Percentiles rank a stretch among this genome's conserved stretches.
Evolutionary conservation across 331 rosid species (phyloP).

Genomic region (Spiraea crenata): DNA sequence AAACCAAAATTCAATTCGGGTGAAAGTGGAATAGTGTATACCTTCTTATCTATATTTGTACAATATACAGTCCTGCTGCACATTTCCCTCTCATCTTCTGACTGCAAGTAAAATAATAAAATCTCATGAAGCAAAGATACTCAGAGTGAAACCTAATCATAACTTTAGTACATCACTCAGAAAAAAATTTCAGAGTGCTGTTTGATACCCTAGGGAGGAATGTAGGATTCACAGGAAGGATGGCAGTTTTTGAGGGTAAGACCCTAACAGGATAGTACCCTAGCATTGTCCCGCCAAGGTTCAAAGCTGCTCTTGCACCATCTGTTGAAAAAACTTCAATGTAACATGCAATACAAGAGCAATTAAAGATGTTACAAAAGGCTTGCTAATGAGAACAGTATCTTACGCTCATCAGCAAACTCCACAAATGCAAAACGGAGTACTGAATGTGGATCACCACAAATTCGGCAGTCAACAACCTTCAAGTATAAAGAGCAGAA

Average conservation of each 20-base stretch:
- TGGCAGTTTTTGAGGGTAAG: conserved; percentile 96
- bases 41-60: conserved; percentile 96
- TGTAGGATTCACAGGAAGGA: conserved; percentile 96
- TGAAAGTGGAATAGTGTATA: conserved; percentile 20
- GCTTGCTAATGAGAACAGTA: background rate
- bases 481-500: conserved; percentile 34
- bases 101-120: conserved; percentile 44
- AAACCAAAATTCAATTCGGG: background rate
- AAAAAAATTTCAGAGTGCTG: conserved; percentile 12
- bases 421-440: conserved; percentile 99
- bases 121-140: conserved; percentile 7
- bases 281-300: conserved; percentile 88
- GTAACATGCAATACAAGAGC: conserved; percentile 16
- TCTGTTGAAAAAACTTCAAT: conserved; percentile 49
- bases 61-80: conserved; percentile 90
- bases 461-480: conserved; percentile 95
- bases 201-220: conserved; percentile 87
- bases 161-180: background rate
- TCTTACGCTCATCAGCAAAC: conserved; percentile 91
- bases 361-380: conserved; percentile 3
- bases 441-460: conserved; percentile 94
- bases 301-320: conserved; percentile 85
- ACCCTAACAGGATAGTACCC: conserved; percentile 96
- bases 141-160: background rate
- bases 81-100: conserved; percentile 97